Percentiles rank a stretch among this genome's conserved stretches.
phyloP scores from a whole-genome alignment of 768 basidiomycete species.

The Mycena rosella region DNA sequence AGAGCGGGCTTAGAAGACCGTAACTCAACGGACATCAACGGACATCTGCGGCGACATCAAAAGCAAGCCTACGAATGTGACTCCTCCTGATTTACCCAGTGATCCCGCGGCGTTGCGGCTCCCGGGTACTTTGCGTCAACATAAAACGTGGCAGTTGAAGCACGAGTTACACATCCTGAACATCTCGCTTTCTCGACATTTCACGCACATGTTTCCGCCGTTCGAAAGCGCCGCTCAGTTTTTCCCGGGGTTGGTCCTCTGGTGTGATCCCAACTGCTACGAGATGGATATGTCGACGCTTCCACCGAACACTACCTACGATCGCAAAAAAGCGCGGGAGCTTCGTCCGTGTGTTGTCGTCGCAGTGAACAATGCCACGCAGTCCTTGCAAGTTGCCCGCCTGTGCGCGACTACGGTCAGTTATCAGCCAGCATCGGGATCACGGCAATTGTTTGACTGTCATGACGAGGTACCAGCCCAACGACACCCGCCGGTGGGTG shows the following conservation, averaged over 20 bases:
- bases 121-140: background rate
- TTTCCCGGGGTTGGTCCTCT: constrained; percentile 44
- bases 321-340: constrained; percentile 19
- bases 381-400: constrained; percentile 19
- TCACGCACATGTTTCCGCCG: background rate
- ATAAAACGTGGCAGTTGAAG: constrained; percentile 15
- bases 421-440: background rate
- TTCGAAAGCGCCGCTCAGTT: constrained; percentile 24
- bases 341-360: constrained; percentile 34
- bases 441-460: background rate
- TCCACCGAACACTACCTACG: constrained; percentile 5
- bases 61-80: background rate
- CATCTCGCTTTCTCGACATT: background rate
- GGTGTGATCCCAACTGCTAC: constrained; percentile 30
- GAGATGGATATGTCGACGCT: constrained; percentile 28
- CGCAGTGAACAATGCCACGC: constrained; percentile 2
- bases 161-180: background rate
- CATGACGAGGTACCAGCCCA: constrained; percentile 17
- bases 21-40: background rate
- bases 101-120: constrained; percentile 8
- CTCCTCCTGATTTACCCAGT: constrained; percentile 8
- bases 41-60: background rate
- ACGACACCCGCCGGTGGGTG: constrained; percentile 29
- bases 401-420: constrained; percentile 28
- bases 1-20: no score